Evolutionary conservation across 352 stramenopile genomes (phyloP).

Genomic region (Globisporangium nodosum): DNA sequence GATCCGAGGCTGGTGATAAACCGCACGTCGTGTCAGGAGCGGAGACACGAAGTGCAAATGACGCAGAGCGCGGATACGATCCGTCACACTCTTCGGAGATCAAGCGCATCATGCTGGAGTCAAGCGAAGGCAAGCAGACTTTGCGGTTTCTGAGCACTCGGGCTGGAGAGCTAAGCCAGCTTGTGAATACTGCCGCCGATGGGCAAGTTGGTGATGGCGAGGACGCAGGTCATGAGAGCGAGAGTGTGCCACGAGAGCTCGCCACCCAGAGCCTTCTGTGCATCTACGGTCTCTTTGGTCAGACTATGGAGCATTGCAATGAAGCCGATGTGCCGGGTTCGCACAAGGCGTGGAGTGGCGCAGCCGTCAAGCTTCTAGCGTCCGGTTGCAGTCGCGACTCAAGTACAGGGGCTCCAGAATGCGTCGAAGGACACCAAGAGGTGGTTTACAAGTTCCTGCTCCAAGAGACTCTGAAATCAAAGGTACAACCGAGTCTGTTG

Average conservation of each 20-base stretch:
- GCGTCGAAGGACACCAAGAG: slow-evolving; percentile 15
- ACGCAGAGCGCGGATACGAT: background rate
- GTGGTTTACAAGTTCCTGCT: slow-evolving; percentile 42
- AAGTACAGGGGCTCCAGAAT: slow-evolving; percentile 2
- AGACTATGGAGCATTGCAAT: slow-evolving; percentile 30
- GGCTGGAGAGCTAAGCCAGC: slow-evolving; percentile 22
- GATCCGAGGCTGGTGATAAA: slow-evolving; percentile 4
- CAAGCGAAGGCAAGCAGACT: slow-evolving; percentile 37
- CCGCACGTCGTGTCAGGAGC: no score
- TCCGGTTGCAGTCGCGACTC: slow-evolving; percentile 14
- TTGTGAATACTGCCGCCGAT: slow-evolving; percentile 9
- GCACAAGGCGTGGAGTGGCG: slow-evolving; percentile 2
- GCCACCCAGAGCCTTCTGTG: slow-evolving; percentile 19
- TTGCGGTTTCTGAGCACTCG: slow-evolving; percentile 46
- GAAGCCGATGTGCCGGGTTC: background rate
- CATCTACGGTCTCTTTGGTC: slow-evolving; percentile 34
- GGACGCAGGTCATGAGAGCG: background rate
- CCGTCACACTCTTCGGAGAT: background rate
- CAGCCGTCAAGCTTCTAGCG: slow-evolving; percentile 33
- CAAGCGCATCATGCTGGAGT: slow-evolving; percentile 19
- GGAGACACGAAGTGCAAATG: background rate
- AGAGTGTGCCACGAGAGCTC: slow-evolving; percentile 1
- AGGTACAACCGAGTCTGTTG: slow-evolving; percentile 17
- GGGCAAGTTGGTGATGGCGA: slow-evolving; percentile 1
- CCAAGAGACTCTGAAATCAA: slow-evolving; percentile 39